phyloP scores from a whole-genome alignment of 2,329 filamentous ascomycete genomes.

The Penicillium decumbens region DNA sequence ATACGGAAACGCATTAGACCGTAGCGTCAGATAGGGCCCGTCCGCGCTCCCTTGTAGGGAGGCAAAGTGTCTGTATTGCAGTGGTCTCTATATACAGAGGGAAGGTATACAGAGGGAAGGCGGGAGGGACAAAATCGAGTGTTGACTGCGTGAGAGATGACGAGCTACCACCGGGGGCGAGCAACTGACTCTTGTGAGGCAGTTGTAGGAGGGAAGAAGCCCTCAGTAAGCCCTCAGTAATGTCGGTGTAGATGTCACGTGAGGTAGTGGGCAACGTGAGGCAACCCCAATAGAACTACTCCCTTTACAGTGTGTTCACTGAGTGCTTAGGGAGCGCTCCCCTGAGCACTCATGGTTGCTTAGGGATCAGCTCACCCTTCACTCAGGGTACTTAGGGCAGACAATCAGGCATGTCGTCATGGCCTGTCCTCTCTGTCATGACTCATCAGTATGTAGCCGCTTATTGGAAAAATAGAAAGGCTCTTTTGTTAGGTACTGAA shows the following conservation, averaged over 20 bases:
- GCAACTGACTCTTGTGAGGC: conserved; percentile 6
- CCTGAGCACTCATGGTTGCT: no score
- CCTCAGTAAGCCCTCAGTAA: neutral
- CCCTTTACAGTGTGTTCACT: no score
- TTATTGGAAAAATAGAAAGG: no score
- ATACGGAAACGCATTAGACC: neutral
- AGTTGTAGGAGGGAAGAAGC: conserved; percentile 3
- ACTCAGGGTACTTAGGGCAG: no score
- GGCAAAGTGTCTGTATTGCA: conserved; percentile 11
- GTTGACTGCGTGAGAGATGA: conserved; percentile 8
- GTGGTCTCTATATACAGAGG: conserved; percentile 5
- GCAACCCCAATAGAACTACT: no score
- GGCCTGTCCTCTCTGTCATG: no score
- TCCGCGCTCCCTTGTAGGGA: conserved; percentile 8
- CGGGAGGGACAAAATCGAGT: neutral
- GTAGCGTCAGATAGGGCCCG: conserved; percentile 10
- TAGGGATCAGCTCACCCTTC: no score
- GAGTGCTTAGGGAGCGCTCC: no score
- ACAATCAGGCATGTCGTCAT: no score
- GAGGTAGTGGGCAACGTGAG: neutral
- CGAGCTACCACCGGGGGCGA: conserved; percentile 4
- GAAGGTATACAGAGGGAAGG: neutral
- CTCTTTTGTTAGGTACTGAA: no score
- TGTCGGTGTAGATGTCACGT: conserved; percentile 1
- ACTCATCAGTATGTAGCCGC: no score